Evolutionary conservation across 192 early-diverging fungal species (phyloP).

Genomic region (Umbelopsis ramanniana): DNA sequence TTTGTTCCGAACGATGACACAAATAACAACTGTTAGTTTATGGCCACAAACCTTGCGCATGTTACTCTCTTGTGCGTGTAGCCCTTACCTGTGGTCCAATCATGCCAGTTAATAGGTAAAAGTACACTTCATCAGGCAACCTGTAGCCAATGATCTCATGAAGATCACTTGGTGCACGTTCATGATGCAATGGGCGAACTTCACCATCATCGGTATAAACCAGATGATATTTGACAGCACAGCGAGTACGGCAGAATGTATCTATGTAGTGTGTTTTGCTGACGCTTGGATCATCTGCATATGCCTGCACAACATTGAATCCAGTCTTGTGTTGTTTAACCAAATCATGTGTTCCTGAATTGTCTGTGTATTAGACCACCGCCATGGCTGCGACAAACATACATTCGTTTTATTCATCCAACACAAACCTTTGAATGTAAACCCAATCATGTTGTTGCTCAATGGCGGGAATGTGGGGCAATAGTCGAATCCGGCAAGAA

Average conservation of each 20-base stretch:
- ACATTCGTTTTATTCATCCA: not conserved
- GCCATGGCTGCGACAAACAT: not conserved
- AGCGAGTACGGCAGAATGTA: slow-evolving; percentile 70
- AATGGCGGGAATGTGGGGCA: slow-evolving; percentile 75
- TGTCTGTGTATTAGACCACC: not conserved
- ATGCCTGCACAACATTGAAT: slow-evolving; percentile 70
- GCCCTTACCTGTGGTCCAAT: slow-evolving; percentile 57
- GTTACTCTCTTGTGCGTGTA: not conserved
- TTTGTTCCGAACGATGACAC: not conserved
- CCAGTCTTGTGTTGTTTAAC: slow-evolving; percentile 72
- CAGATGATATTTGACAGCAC: slow-evolving; percentile 72
- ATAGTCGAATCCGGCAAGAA: slow-evolving; percentile 80
- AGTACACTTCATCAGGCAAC: slow-evolving; percentile 72
- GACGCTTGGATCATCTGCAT: slow-evolving; percentile 59
- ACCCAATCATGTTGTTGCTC: slow-evolving; percentile 50
- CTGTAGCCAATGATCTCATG: slow-evolving; percentile 84
- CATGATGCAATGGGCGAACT: slow-evolving; percentile 67
- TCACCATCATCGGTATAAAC: slow-evolving; percentile 72
- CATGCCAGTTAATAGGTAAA: slow-evolving; percentile 67
- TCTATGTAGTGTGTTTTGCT: slow-evolving; percentile 71
- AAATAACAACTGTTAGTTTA: too few species aligned
- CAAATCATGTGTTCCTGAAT: slow-evolving; percentile 55
- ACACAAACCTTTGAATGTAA: slow-evolving; percentile 67
- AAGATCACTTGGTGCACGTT: slow-evolving; percentile 72
- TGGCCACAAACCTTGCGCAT: not conserved